Conservation (phyloP, 805 yeast genomes). For the Pichia phayaonensis region DNA sequence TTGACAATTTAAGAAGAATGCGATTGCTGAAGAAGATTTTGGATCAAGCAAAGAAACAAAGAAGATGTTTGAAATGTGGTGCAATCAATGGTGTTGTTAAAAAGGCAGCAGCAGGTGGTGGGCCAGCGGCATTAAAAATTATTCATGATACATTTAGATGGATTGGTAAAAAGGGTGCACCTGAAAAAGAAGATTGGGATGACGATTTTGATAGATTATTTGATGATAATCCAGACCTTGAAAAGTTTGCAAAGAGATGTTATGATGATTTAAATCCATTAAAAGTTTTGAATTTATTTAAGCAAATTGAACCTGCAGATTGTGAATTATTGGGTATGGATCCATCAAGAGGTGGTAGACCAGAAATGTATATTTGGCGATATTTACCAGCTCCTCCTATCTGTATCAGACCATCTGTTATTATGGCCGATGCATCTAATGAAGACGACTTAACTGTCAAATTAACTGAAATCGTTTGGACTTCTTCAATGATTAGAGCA, state of each 20-base stretch:
- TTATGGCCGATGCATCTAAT: constrained; percentile 84
- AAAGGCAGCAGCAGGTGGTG: constrained; percentile 86
- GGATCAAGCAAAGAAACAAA: constrained; percentile 93
- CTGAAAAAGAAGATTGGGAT: constrained; percentile 83
- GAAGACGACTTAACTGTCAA: constrained; percentile 97
- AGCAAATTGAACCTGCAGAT: constrained; percentile 76
- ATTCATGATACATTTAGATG: constrained; percentile 94
- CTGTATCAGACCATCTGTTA: constrained; percentile 94
- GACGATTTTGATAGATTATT: constrained; percentile 74
- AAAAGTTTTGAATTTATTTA: constrained; percentile 79
- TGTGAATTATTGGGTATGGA: constrained; percentile 91
- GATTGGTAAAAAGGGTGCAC: constrained; percentile 83
- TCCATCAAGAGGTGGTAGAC: constrained; percentile 81
- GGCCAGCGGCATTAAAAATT: constrained; percentile 89
- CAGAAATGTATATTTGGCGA: constrained; percentile 95
- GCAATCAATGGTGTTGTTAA: constrained; percentile 94
- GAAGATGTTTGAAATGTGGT: constrained; percentile 83
- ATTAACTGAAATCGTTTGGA: constrained; percentile 93
- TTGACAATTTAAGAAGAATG: constrained; percentile 91
- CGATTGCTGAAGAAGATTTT: constrained; percentile 69
- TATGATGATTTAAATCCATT: constrained; percentile 92
- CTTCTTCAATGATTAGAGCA: constrained; percentile 86
- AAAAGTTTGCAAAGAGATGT: constrained; percentile 76
- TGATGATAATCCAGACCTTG: constrained; percentile 76
- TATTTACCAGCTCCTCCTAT: constrained; percentile 98